These are phyloP conservation scores for Nitzschia inconspicua DNA, from an alignment of 108 stramenopile species.

Conservation along the genomic window DNA sequence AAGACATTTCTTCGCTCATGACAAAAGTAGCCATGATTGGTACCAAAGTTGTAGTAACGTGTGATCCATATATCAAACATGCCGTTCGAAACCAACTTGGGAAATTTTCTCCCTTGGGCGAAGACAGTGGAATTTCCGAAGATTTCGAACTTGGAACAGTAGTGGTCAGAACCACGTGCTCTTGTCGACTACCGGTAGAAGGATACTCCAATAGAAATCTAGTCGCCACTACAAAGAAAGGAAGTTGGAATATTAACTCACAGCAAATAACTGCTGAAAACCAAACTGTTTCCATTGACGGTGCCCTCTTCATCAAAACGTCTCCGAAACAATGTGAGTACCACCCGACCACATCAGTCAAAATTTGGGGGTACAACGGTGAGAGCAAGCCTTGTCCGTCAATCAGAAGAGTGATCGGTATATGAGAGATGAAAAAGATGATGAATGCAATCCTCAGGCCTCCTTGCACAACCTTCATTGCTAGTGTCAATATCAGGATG, in stretches of 20 bases:
- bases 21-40: slow-evolving; percentile 59
- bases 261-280: slow-evolving; percentile 55
- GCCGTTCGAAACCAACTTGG: slow-evolving; percentile 37
- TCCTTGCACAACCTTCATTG: slow-evolving; percentile 49
- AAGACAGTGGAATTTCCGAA: too few species aligned
- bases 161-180: too few species aligned
- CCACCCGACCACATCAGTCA: slow-evolving; percentile 63
- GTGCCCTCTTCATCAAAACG: slow-evolving; percentile 44
- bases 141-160: too few species aligned
- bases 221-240: slow-evolving; percentile 76
- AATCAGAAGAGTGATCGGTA: slow-evolving; percentile 76
- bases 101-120: too few species aligned
- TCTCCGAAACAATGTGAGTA: slow-evolving; percentile 64
- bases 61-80: slow-evolving; percentile 49
- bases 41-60: slow-evolving; percentile 77
- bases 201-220: slow-evolving; percentile 18
- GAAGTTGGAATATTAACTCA: slow-evolving; percentile 75
- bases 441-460: slow-evolving; percentile 51
- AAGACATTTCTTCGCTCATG: slow-evolving; percentile 28
- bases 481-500: too few species aligned
- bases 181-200: too few species aligned
- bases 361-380: slow-evolving; percentile 45
- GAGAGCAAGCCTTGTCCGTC: slow-evolving; percentile 70
- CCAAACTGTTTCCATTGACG: slow-evolving; percentile 29
- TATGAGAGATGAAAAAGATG: slow-evolving; percentile 74